Base-by-base conservation (phyloP, 2,329 filamentous ascomycete genomes). In the Hypoxylon sp. region DNA sequence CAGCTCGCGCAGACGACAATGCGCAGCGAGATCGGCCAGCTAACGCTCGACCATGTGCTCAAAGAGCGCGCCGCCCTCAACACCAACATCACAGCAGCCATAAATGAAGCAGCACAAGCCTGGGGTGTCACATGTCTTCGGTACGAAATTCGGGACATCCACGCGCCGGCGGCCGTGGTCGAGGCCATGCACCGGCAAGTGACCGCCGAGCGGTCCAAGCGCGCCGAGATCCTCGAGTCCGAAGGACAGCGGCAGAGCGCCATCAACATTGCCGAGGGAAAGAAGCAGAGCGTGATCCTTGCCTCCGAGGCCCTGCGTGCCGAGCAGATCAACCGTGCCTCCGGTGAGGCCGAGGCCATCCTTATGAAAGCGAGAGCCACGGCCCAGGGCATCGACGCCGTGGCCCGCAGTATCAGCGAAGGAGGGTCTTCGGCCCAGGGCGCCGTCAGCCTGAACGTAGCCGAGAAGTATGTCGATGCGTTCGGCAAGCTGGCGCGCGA, bases 141-240 rank as follows among this genome's bases (percentile, higher is more conserved):
- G 63, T 99, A 99, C 83, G 96, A 99, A 81, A 99, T 99, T 78
- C 88, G 96, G 72, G 96, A 99, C 80, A 99, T 99, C 75, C 96
- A 99, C 81, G 96, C 96, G 0, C 96, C 96, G 1, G 92, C 90
- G 30, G 91, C 91, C 52, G 96, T 99, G 11, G 95, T 98, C 65
- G 93, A 94, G 74, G 96, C 96, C 74, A 99, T 99, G 96, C 96
- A 99, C 83, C 88, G 96, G 70, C 95, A 98, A 79, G 96, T 99
- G 53, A 98, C 96, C 0, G 96, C 96, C 16, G 96, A 99, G 83
- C 91, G 96, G 43, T 96, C 92, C 75, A 99, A 99, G 87, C 91
- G 96, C 70, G 96, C 96, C 61, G 96, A 99, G 82, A 99, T 99
- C 74, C 85, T 99, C 50, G 96, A 99, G 63, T 97, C 93, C 0